These are phyloP conservation scores for Flaveria bidentis DNA, from an alignment of 129 eudicot species.

Conservation along the genomic window DNA sequence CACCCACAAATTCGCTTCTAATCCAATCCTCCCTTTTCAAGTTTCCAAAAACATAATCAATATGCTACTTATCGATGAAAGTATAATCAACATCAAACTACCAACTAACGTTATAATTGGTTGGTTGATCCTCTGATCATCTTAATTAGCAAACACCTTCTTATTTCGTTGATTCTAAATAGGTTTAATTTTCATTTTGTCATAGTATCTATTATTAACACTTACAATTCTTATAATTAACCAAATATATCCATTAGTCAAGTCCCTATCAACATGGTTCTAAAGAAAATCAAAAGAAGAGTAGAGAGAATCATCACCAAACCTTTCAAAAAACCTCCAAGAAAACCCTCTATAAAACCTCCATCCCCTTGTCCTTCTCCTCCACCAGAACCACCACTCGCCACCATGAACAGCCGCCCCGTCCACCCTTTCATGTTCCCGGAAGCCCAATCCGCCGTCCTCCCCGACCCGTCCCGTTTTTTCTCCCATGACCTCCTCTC, in stretches of 20 bases:
- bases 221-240: not conserved
- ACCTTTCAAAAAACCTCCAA: slow-evolving; percentile 58
- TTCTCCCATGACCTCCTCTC: slow-evolving; percentile 69
- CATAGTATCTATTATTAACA: not conserved
- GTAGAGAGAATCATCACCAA: slow-evolving; percentile 55
- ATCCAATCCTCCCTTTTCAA: slow-evolving; percentile 30
- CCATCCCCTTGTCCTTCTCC: slow-evolving; percentile 35
- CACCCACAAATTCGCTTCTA: slow-evolving; percentile 33
- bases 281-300: slow-evolving; percentile 59
- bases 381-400: slow-evolving; percentile 47
- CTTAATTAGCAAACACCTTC: not conserved
- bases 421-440: slow-evolving; percentile 68
- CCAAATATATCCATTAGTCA: not conserved
- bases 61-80: slow-evolving; percentile 1
- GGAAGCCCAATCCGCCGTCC: slow-evolving; percentile 57
- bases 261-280: slow-evolving; percentile 37
- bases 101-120: not conserved
- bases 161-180: not conserved
- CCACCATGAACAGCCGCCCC: slow-evolving; percentile 36
- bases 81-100: not conserved
- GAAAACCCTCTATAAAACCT: slow-evolving; percentile 33
- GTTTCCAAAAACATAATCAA: not conserved
- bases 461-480: slow-evolving; percentile 76
- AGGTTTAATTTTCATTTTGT: not conserved
- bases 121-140: not conserved